Evolutionary conservation across 108 stramenopile genomes (phyloP).

Genomic region (Cyclostephanos invisitatus): DNA sequence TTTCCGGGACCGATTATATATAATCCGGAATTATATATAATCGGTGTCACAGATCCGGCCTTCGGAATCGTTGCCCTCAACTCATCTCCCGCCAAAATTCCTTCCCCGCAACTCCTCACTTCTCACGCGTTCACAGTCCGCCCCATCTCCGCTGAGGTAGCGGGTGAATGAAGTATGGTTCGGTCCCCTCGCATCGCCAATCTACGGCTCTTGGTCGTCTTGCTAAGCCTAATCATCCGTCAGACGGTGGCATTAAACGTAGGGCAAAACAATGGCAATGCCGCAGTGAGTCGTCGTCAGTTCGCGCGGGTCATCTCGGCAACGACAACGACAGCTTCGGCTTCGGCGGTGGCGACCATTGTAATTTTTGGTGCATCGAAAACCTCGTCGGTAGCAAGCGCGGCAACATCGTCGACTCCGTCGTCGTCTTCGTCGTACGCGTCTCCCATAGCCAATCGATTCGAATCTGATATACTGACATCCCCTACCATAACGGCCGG

Average conservation of each 20-base stretch:
- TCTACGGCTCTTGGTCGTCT: not conserved
- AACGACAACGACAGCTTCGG: not conserved
- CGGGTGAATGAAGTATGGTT: not conserved
- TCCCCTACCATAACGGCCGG: constrained; percentile 61
- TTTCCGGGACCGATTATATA: too few species aligned
- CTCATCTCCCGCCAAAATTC: too few species aligned
- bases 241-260: constrained; percentile 8
- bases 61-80: too few species aligned
- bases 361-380: not conserved
- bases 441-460: constrained; percentile 39
- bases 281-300: constrained; percentile 33
- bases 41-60: too few species aligned
- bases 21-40: too few species aligned
- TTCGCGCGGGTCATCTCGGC: constrained; percentile 20
- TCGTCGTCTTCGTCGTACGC: constrained; percentile 3
- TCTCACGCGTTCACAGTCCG: too few species aligned
- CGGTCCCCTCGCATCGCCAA: not conserved
- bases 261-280: not conserved
- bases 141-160: too few species aligned
- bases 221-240: not conserved
- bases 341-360: constrained; percentile 6
- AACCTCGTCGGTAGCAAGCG: not conserved
- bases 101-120: too few species aligned
- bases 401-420: not conserved
- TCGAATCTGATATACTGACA: constrained; percentile 57